phyloP scores from a whole-genome alignment of 23 red algal genomes.

The Agarophyton chilense region DNA sequence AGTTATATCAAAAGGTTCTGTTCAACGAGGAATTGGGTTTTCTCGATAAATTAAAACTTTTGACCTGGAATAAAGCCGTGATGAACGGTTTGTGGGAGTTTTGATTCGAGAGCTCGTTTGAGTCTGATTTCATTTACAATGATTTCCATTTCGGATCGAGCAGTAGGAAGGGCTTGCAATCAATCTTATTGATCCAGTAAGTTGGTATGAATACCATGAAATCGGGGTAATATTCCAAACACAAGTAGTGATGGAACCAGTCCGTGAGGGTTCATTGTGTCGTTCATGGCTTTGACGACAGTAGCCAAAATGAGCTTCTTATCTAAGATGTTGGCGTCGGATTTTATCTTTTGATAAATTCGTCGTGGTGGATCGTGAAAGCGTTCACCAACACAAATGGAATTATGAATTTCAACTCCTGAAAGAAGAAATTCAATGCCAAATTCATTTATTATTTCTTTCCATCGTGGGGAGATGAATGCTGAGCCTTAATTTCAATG shows the following conservation, averaged over 20 bases:
- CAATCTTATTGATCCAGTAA: not conserved
- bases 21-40: too few relatives aligned
- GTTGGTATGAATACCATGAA: not conserved
- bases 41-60: too few relatives aligned
- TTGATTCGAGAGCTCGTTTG: too few relatives aligned
- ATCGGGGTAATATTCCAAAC: not conserved
- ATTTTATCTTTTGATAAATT: not conserved
- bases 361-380: not conserved
- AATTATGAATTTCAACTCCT: conserved; percentile 17
- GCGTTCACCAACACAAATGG: conserved; percentile 2
- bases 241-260: conserved; percentile 26
- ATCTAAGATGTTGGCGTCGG: not conserved
- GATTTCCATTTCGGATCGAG: not conserved
- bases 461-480: conserved; percentile 5
- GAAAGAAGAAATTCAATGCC: not conserved
- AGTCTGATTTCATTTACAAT: not conserved
- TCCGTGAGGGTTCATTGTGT: not conserved
- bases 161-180: not conserved
- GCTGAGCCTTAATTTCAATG: not conserved
- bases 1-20: too few relatives aligned
- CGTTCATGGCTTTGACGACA: conserved; percentile 22
- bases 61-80: too few relatives aligned
- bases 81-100: too few relatives aligned
- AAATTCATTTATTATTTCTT: not conserved
- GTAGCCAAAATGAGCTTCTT: not conserved